Conservation (phyloP, 495 filamentous ascomycete species). For the Chaetomium fimeti region DNA sequence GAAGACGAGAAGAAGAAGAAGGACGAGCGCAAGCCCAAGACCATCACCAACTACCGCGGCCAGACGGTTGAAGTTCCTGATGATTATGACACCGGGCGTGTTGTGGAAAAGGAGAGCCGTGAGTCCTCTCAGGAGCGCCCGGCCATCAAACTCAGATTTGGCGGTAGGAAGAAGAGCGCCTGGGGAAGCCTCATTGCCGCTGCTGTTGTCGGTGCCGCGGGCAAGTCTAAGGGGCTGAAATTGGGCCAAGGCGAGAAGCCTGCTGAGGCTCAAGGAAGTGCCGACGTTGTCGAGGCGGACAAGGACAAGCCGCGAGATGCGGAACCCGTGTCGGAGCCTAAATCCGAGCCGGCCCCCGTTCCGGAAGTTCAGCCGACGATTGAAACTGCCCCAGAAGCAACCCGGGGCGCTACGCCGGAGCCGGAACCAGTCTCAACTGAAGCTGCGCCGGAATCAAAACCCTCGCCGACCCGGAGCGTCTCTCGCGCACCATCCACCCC, state of each 20-base stretch:
- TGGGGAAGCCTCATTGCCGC: constrained; percentile 45
- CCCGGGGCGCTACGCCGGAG: neutral
- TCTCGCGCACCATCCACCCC: constrained; percentile 17
- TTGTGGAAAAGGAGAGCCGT: constrained; percentile 57
- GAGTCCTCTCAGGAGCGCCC: constrained; percentile 35
- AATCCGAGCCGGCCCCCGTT: neutral
- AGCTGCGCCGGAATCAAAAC: constrained; percentile 5
- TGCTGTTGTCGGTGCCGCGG: constrained; percentile 36
- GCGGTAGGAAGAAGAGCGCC: constrained; percentile 34
- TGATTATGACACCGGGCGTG: constrained; percentile 53
- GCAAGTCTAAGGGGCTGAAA: constrained; percentile 26
- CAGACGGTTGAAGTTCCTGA: constrained; percentile 32
- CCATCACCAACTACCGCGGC: constrained; percentile 25
- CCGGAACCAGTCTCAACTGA: constrained; percentile 5
- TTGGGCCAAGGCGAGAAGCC: constrained; percentile 25
- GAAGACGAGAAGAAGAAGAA: constrained; percentile 16
- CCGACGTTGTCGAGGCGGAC: constrained; percentile 17
- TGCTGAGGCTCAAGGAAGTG: constrained; percentile 16
- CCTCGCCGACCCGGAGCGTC: neutral
- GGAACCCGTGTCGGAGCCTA: constrained; percentile 11
- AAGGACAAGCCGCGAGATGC: constrained; percentile 21
- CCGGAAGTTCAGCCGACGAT: constrained; percentile 1
- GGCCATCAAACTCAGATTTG: constrained; percentile 32
- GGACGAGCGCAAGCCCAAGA: constrained; percentile 21
- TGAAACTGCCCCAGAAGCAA: neutral